These are phyloP conservation scores for Phytophthora cactorum DNA, from an alignment of 352 stramenopile genomes.

Conservation along the genomic window DNA sequence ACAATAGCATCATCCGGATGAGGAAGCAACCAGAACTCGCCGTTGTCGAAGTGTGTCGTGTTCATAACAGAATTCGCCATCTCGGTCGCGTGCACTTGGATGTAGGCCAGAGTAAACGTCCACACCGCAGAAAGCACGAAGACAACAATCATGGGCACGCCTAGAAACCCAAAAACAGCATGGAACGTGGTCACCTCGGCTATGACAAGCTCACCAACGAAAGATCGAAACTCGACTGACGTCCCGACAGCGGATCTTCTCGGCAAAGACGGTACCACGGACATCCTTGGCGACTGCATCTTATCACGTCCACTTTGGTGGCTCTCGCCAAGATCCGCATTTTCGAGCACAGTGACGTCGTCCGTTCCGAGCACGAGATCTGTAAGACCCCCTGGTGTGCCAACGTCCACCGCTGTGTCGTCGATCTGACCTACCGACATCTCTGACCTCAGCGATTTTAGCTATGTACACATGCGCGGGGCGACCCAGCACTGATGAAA, in stretches of 20 bases:
- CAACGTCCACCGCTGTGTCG: background rate
- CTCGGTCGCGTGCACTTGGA: constrained; percentile 46
- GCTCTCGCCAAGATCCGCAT: background rate
- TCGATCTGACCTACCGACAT: background rate
- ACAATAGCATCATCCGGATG: constrained; percentile 26
- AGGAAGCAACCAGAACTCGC: constrained; percentile 57
- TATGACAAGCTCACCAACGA: constrained; percentile 15
- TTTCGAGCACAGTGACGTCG: constrained; percentile 14
- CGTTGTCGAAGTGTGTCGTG: constrained; percentile 46
- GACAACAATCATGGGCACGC: constrained; percentile 46
- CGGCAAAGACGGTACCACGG: background rate
- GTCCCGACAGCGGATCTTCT: background rate
- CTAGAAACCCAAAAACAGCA: constrained; percentile 44
- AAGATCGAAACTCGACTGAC: constrained; percentile 6
- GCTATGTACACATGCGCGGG: background rate
- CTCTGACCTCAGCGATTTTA: background rate
- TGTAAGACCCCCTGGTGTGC: background rate
- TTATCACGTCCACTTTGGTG: background rate
- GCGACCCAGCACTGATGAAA: too few species aligned
- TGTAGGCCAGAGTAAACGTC: constrained; percentile 43
- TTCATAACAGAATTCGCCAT: constrained; percentile 51
- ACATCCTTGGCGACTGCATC: background rate
- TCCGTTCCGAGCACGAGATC: constrained; percentile 25
- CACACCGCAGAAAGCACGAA: constrained; percentile 44
- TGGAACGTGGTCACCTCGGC: constrained; percentile 30